These are phyloP conservation scores for Fraxinus xanthoxyloides DNA, from an alignment of 305 asterid genomes.

Conservation along the genomic window DNA sequence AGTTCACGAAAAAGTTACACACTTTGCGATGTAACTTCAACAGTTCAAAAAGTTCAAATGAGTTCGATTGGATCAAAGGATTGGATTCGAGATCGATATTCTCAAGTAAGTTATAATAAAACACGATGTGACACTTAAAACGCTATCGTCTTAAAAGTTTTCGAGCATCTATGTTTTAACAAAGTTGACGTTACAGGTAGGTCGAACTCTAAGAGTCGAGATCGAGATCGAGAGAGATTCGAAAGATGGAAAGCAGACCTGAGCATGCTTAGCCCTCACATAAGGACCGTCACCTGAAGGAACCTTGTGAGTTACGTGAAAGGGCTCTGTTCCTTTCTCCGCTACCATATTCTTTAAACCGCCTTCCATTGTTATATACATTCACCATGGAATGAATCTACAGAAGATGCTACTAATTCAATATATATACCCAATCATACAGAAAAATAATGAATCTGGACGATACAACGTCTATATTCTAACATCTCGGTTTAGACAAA, in stretches of 20 bases:
- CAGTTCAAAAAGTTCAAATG: too few species aligned
- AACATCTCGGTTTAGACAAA: background rate
- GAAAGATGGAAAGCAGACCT: slow-evolving; percentile 32
- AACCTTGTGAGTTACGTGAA: slow-evolving; percentile 63
- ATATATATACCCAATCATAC: background rate
- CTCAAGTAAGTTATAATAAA: background rate
- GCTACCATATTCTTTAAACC: slow-evolving; percentile 16
- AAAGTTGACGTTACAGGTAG: background rate
- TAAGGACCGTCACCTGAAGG: slow-evolving; percentile 93
- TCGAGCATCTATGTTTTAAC: background rate
- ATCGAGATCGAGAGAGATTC: background rate
- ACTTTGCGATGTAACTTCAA: too few species aligned
- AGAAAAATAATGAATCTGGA: background rate
- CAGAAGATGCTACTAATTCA: background rate
- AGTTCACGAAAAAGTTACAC: too few species aligned
- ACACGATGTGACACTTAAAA: background rate
- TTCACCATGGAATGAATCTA: background rate
- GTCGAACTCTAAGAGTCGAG: background rate
- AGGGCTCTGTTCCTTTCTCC: slow-evolving; percentile 34
- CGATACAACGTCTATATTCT: background rate
- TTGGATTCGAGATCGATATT: background rate
- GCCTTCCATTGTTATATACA: background rate
- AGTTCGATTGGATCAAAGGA: background rate
- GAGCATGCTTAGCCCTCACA: slow-evolving; percentile 76
- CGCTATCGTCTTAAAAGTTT: background rate